Evolutionary conservation across 805 yeast species (phyloP).

Genomic region (Candida michaelii): DNA sequence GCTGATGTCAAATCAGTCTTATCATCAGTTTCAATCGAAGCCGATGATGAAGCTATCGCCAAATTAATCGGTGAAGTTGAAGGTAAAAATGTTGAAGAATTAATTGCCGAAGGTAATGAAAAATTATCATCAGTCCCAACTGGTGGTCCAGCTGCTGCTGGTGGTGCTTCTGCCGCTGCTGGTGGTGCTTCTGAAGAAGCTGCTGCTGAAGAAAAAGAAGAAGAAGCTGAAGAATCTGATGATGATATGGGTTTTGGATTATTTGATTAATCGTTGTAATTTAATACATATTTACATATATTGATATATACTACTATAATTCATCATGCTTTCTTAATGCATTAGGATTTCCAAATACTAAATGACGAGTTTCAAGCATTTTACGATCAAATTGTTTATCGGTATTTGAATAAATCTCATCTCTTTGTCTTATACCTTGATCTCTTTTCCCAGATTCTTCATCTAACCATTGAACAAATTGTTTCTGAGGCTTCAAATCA

Average conservation of each 20-base stretch:
- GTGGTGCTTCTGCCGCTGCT: slow-evolving; percentile 69
- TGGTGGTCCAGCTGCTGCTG: slow-evolving; percentile 94
- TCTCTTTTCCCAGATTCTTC: slow-evolving; percentile 33
- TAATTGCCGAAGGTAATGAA: slow-evolving; percentile 91
- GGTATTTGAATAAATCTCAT: slow-evolving; percentile 26
- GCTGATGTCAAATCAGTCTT: slow-evolving; percentile 85
- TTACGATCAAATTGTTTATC: slow-evolving; percentile 40
- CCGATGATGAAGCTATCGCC: slow-evolving; percentile 84
- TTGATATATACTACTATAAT: slow-evolving; percentile 10
- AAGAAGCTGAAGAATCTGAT: slow-evolving; percentile 64
- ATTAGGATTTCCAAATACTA: slow-evolving; percentile 74
- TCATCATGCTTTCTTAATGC: slow-evolving; percentile 65
- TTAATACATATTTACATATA: slow-evolving; percentile 11
- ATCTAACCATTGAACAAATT: slow-evolving; percentile 66
- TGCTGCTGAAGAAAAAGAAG: slow-evolving; percentile 71
- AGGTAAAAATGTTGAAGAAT: slow-evolving; percentile 88
- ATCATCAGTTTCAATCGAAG: slow-evolving; percentile 94
- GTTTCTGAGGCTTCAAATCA: slow-evolving; percentile 28
- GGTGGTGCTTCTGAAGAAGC: slow-evolving; percentile 70
- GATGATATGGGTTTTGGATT: slow-evolving; percentile 69
- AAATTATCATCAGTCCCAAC: slow-evolving; percentile 97
- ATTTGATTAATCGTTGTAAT: slow-evolving; percentile 34
- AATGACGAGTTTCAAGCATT: slow-evolving; percentile 52
- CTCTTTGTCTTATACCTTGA: slow-evolving; percentile 24
- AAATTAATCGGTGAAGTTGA: slow-evolving; percentile 80